These are phyloP conservation scores for Nigrograna mackinnonii DNA, from an alignment of 2,329 filamentous ascomycete genomes.

Conservation along the genomic window DNA sequence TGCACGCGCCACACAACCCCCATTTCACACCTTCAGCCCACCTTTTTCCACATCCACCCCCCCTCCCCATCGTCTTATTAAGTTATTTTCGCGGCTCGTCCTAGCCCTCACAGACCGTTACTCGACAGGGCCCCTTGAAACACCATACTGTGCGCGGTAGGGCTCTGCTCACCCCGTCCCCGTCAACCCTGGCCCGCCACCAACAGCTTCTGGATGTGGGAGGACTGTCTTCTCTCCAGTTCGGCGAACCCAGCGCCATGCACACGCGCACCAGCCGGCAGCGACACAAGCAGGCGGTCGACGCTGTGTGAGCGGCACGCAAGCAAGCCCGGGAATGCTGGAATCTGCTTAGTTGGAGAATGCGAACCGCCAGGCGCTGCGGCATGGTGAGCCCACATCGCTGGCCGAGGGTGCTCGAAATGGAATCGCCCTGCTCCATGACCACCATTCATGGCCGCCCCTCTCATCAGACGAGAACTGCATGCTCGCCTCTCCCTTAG, in stretches of 20 bases:
- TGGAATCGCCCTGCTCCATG: too few relatives aligned
- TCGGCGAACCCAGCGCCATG: conserved; percentile 7
- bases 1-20: too few relatives aligned
- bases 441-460: too few relatives aligned
- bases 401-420: too few relatives aligned
- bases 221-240: conserved; percentile 1
- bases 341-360: too few relatives aligned
- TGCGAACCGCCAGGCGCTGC: too few relatives aligned
- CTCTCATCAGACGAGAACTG: conserved; percentile 18
- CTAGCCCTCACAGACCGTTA: conserved; percentile 12
- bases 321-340: too few relatives aligned
- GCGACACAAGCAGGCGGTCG: background rate
- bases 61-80: conserved; percentile 18
- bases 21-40: conserved; percentile 1
- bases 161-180: conserved; percentile 22
- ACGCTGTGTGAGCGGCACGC: conserved; percentile 1
- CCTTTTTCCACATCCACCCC: conserved; percentile 28
- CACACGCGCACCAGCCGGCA: conserved; percentile 10
- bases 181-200: conserved; percentile 21
- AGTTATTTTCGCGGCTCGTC: conserved; percentile 17
- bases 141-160: conserved; percentile 26
- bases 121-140: conserved; percentile 26
- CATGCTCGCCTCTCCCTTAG: conserved; percentile 18
- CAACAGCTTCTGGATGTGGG: conserved; percentile 10
- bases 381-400: too few relatives aligned